A percentile compares a stretch with the other conserved stretches of the same genome.
Conservation (phyloP, 306 rosid genomes). For the Lablab purpureus region DNA sequence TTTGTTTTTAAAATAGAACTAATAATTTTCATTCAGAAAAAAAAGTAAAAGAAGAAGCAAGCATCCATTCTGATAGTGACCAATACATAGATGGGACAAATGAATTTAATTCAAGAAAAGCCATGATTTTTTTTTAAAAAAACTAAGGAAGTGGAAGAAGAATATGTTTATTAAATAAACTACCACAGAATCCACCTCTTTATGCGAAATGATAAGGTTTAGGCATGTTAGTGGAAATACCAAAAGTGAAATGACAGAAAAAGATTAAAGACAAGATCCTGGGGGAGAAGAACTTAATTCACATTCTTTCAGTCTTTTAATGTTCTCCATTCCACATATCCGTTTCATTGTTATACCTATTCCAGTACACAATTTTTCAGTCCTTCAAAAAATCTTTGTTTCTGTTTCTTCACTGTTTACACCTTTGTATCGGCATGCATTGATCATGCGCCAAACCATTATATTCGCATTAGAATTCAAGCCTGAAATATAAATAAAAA, state of each 20-base stretch:
- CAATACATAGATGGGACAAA: neutral
- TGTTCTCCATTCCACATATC: conserved; percentile 48
- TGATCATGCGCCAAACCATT: neutral
- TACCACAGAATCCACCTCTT: conserved; percentile 47
- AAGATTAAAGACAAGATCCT: conserved; percentile 49
- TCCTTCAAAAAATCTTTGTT: neutral
- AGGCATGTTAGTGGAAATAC: conserved; percentile 45
- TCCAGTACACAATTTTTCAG: conserved; percentile 33
- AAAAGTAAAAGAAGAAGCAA: neutral
- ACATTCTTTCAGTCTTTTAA: conserved; percentile 48
- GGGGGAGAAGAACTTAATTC: conserved; percentile 54
- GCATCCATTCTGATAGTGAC: conserved; percentile 28
- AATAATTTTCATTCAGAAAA: conserved; percentile 1
- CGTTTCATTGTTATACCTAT: conserved; percentile 42
- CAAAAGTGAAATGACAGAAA: conserved; percentile 51
- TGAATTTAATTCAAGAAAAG: neutral
- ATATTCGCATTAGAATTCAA: conserved; percentile 20
- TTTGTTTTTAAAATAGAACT: neutral
- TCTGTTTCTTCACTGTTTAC: conserved; percentile 10
- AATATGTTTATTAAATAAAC: conserved; percentile 38
- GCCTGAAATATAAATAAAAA: conserved; percentile 12
- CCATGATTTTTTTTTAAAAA: neutral
- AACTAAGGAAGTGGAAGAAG: conserved; percentile 47
- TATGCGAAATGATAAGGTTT: conserved; percentile 54
- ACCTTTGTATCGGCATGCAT: conserved; percentile 25